Conservation (phyloP, 306 rosid species). For the Inga leiocalycina region DNA sequence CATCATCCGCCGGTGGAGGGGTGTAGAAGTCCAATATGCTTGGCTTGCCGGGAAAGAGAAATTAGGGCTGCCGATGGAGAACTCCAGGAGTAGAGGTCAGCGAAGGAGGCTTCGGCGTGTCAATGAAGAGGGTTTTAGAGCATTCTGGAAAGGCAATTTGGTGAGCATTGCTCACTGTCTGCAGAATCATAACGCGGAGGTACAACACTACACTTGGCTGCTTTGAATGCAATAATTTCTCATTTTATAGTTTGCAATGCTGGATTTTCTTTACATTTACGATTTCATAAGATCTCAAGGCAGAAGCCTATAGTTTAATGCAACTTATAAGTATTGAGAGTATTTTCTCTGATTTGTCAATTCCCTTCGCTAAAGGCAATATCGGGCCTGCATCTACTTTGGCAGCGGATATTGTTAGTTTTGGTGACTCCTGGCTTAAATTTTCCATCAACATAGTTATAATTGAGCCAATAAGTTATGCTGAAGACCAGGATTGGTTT, state of each 20-base stretch:
- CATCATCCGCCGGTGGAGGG: too few species aligned
- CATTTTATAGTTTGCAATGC: slow-evolving; percentile 11
- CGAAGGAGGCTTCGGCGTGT: too few species aligned
- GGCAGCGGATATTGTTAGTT: slow-evolving; percentile 78
- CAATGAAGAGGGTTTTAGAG: too few species aligned
- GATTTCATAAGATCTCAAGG: slow-evolving; percentile 90
- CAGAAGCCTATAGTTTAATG: slow-evolving; percentile 56
- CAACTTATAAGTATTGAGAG: slow-evolving; percentile 72
- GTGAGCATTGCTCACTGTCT: too few species aligned
- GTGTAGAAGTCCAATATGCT: too few species aligned
- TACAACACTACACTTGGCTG: too few species aligned
- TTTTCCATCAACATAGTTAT: slow-evolving; percentile 61
- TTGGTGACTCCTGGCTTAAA: slow-evolving; percentile 94
- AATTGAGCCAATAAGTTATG: slow-evolving; percentile 73
- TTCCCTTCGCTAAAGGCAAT: slow-evolving; percentile 50
- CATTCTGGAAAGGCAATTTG: too few species aligned
- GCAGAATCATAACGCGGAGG: too few species aligned
- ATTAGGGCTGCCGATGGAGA: too few species aligned
- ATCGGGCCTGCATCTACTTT: slow-evolving; percentile 60
- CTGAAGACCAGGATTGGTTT: slow-evolving; percentile 91
- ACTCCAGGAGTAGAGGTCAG: too few species aligned
- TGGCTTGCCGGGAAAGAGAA: too few species aligned
- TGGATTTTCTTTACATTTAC: slow-evolving; percentile 43
- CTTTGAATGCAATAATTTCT: slow-evolving; percentile 1
- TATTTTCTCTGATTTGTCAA: slow-evolving; percentile 68